A percentile compares a stretch with the other conserved stretches of the same genome.
These are phyloP conservation scores for Forsythia viridissima DNA, from an alignment of 257 asterid genomes.

Conservation along the genomic window DNA sequence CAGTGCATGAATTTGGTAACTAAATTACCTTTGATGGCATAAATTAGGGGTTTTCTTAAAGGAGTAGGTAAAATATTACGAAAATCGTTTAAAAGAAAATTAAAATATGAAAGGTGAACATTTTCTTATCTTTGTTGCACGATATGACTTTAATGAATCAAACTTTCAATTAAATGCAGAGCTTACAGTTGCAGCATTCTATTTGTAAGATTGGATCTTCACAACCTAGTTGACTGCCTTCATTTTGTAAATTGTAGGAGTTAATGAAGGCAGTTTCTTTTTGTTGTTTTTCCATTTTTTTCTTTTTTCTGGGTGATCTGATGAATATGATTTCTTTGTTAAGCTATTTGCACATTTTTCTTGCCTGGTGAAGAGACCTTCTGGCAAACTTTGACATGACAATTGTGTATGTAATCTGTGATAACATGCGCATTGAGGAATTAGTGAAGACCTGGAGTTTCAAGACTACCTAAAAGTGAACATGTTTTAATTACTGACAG, in stretches of 20 bases:
- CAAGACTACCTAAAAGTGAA: background rate
- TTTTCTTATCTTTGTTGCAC: conserved; percentile 12
- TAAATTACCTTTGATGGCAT: conserved; percentile 4
- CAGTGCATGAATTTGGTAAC: background rate
- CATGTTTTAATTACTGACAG: background rate
- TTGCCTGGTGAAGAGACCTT: background rate
- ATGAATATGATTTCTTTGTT: background rate
- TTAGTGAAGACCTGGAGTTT: background rate
- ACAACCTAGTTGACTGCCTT: conserved; percentile 8
- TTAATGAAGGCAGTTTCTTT: background rate
- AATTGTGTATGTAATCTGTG: background rate
- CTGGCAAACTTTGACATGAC: background rate
- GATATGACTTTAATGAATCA: too few relatives aligned
- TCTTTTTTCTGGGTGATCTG: background rate
- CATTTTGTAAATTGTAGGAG: background rate
- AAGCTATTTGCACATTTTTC: background rate
- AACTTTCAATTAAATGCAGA: background rate
- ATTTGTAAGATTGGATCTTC: background rate
- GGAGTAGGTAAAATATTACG: conserved; percentile 10
- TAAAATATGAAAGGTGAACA: background rate
- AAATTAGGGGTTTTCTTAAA: background rate
- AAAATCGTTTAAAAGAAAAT: background rate
- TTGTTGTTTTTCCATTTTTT: background rate
- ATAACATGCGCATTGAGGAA: background rate
- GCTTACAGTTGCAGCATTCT: background rate